Evolutionary conservation across 306 rosid species (phyloP), one percentile per base, ranked within the genome.

Genomic region (Acacia crassicarpa): DNA sequence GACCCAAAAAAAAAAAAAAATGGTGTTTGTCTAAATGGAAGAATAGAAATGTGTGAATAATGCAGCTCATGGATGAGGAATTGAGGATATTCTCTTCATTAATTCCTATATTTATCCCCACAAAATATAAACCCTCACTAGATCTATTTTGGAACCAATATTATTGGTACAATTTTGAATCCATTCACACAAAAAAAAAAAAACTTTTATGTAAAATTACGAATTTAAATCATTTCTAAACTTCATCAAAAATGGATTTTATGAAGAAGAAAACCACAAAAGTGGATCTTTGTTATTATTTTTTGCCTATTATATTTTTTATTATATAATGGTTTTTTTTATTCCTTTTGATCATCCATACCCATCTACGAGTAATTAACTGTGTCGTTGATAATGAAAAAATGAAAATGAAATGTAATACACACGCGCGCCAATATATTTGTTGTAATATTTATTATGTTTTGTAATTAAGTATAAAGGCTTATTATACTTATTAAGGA

Each of bases 201-300:
- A 15, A 65, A 65, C 70, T 62, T 32, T 30, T 30, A 2, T 1
- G 15, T 30, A 15, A 13, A 63, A 27, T 30, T 4, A 51, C 20
- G 22, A 51, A 51, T 51, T 5, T 17, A 65, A 65, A 30, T 30
- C 16, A 30, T 66, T 32, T 66, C 1, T 15, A 33, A 15, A 6
- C 97, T 45, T 92, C 93, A 22, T 92, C 93, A 22, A 10, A 10
- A 23, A 25, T 25, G 30, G 67, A 59, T 59, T 59, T 25, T 33
- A 59, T 10, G 4, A 33, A 23, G 67, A 23, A 23, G 67, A 59
- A 59, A 59, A 59, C 17, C 17, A 10, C 5, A 59, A 59, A 9
- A 22, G 5, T 38, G 41, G 41, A 38, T 6, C 41, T 38, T 38
- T 38, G 8, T 38, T 6, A 38, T 5, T 48, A 13, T 48, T 48